Base-by-base conservation (phyloP, 2,329 filamentous ascomycete species). In the Calonectria ilicicola region DNA sequence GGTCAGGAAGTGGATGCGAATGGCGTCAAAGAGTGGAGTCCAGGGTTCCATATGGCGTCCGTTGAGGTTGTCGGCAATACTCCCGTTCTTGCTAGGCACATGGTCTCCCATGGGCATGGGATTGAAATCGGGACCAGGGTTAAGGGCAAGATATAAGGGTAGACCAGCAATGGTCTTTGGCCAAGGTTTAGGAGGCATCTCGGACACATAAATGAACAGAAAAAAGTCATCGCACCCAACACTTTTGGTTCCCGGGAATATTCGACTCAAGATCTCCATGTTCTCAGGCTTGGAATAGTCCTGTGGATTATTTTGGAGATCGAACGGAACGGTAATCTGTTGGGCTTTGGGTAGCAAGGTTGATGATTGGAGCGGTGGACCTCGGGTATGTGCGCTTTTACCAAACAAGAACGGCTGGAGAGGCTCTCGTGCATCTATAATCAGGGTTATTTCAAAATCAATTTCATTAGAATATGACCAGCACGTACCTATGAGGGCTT, bases 131-230 rank as follows among this genome's bases (percentile, higher is more conserved):
- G 44, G 32, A 5, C 27, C 32, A 15, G 8, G 42, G 2, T 14
- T 10, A 0, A 46, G 35, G 5, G 46, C 32, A n/a, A 69, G 27
- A 29, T 69, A 65, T 6, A 69, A 26, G 19, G 67, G 32, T 35
- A 65, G 46, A 12, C 67, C 58, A 19, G 46, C 67, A 35, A 69
- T 47, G 14, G 35, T 69, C 47, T 56, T 64, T 44, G 60, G 67
- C 67, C 67, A 69, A 8, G 67, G 67, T 35, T 69, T 69, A 2
- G 67, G 44, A 14, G 67, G 67, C 49, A 65, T 63, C 27, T 42
- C 23, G 32, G 56, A 19, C 1, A 64, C 44, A 10, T 21, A 12
- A 19, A 64, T 32, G 19, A 21, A 44, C 32, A 69, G 35, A 38
- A 69, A 64, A 19, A 26, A n/a, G 15, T 58, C 44, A 7, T 64